Evolutionary conservation across 2,329 filamentous ascomycete genomes (phyloP).

Genomic region (Trichoderma atrobrunneum): DNA sequence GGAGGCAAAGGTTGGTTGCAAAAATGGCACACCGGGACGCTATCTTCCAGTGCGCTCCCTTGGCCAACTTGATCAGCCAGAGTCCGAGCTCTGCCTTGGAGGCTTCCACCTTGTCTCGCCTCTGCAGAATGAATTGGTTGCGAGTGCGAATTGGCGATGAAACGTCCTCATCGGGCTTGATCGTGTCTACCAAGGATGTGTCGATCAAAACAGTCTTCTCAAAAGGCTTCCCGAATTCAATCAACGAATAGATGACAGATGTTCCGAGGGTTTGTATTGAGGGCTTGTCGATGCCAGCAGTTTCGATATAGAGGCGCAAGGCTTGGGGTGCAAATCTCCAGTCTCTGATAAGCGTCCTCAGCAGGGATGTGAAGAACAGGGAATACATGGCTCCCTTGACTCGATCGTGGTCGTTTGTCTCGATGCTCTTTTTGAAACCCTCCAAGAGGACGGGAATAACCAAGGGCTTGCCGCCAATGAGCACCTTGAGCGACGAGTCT

Average conservation of each 20-base stretch:
- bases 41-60: conserved; percentile 92
- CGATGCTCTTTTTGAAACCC: conserved; percentile 73
- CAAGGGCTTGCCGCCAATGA: conserved; percentile 82
- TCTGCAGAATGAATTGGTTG: conserved; percentile 69
- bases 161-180: conserved; percentile 68
- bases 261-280: conserved; percentile 89
- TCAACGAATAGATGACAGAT: conserved; percentile 76
- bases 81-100: conserved; percentile 79
- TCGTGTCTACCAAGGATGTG: conserved; percentile 63
- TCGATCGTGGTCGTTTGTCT: conserved; percentile 76
- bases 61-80: conserved; percentile 75
- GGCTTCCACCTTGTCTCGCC: conserved; percentile 73
- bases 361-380: conserved; percentile 80
- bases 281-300: conserved; percentile 85
- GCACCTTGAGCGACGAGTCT: conserved; percentile 87
- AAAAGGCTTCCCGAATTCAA: conserved; percentile 87
- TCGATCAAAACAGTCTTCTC: conserved; percentile 85
- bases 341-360: conserved; percentile 83
- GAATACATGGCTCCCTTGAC: conserved; percentile 96
- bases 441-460: conserved; percentile 86
- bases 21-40: conserved; percentile 87
- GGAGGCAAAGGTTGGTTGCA: conserved; percentile 82
- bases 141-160: conserved; percentile 55
- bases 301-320: conserved; percentile 84
- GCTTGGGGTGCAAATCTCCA: conserved; percentile 94